A percentile compares a stretch with the other conserved stretches of the same genome.
Conservation (phyloP, 2,329 filamentous ascomycete species). For the Sclerotinia subarctica region DNA sequence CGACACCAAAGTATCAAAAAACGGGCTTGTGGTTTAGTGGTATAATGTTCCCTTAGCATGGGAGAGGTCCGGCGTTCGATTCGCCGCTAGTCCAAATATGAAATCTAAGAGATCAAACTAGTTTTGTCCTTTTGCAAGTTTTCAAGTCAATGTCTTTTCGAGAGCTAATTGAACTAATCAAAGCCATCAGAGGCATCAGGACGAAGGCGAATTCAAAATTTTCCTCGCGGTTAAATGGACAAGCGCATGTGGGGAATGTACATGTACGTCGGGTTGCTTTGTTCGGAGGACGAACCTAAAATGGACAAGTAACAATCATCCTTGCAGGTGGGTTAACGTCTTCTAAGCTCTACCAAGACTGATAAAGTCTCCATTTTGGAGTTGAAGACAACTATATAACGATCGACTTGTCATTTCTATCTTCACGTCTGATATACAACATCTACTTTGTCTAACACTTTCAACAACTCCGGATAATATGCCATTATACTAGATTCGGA, state of each 20-base stretch:
- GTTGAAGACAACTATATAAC: neutral
- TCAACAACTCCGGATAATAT: neutral
- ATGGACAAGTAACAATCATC: neutral
- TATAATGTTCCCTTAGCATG: constrained; percentile 15
- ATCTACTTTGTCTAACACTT: too few species aligned
- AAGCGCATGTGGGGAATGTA: neutral
- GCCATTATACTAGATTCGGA: neutral
- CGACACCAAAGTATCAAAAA: too few species aligned
- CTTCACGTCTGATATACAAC: neutral
- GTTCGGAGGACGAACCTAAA: neutral
- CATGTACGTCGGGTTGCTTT: neutral
- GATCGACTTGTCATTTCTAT: neutral
- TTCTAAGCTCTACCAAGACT: neutral
- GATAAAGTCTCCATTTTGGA: neutral
- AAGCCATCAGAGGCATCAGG: neutral
- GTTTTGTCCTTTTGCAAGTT: neutral
- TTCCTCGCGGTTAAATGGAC: neutral
- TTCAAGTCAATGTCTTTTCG: too few species aligned
- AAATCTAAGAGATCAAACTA: too few species aligned
- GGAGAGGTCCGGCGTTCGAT: constrained; percentile 15
- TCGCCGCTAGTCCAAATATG: neutral
- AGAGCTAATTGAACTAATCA: neutral
- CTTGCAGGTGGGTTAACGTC: neutral
- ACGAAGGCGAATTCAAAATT: neutral
- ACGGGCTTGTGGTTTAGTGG: constrained; percentile 12